Conservation (phyloP, 176 grass and related monocot genomes). For the Lolium perenne region DNA sequence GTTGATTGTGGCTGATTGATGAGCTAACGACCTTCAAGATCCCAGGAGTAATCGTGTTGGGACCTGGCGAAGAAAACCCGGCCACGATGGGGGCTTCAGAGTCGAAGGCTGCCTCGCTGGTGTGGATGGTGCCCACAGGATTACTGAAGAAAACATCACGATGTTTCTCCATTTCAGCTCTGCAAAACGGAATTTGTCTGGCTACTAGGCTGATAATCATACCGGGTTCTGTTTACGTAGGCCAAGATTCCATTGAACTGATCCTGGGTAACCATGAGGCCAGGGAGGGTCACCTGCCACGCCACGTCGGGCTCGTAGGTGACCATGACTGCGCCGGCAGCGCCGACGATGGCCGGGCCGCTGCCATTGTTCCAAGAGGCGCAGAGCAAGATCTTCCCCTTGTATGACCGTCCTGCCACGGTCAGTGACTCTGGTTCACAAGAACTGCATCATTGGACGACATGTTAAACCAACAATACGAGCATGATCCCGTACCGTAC, state of each 20-base stretch:
- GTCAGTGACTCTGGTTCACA: not conserved
- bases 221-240: conserved; percentile 37
- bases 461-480: not conserved
- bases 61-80: conserved; percentile 56
- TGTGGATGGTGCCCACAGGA: conserved; percentile 46
- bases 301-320: not conserved
- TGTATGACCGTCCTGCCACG: conserved; percentile 25
- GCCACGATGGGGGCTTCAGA: conserved; percentile 37
- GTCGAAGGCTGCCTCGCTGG: conserved; percentile 5
- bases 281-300: not conserved
- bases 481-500: not conserved
- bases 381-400: conserved; percentile 39
- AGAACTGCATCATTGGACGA: conserved; percentile 9
- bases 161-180: not conserved
- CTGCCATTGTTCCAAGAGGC: not conserved
- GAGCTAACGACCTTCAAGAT: conserved; percentile 59
- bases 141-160: conserved; percentile 26
- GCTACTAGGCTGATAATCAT: not conserved
- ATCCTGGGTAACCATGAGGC: not conserved
- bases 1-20: not conserved
- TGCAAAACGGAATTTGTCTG: not conserved
- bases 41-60: conserved; percentile 45
- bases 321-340: not conserved
- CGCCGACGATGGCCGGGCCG: conserved; percentile 2
- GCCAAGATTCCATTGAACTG: conserved; percentile 14